Evolutionary conservation across 1,139 yeast species (phyloP).

Genomic region (Saccharomyces pastorianus): DNA sequence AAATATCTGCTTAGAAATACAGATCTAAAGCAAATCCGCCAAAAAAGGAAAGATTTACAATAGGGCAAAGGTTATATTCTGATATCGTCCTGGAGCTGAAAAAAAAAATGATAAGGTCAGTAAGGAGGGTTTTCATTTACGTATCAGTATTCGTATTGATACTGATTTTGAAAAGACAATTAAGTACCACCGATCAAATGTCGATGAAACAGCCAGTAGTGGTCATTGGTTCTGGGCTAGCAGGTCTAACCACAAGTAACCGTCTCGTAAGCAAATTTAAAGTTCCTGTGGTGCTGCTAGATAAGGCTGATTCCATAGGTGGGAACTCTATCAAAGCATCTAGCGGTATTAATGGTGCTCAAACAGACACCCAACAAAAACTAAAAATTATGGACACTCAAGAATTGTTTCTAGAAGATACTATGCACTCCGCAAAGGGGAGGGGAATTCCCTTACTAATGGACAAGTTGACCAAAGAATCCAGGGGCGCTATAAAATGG

Average conservation of each 20-base stretch:
- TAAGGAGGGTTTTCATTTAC: conserved; percentile 2
- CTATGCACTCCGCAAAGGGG: conserved; percentile 56
- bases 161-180: conserved; percentile 1
- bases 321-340: conserved; percentile 81
- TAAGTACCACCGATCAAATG: background rate
- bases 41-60: background rate
- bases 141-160: conserved; percentile 2
- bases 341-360: conserved; percentile 73
- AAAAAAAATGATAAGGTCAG: background rate
- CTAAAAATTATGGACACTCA: conserved; percentile 47
- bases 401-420: conserved; percentile 53
- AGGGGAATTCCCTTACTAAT: conserved; percentile 45
- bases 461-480: conserved; percentile 32
- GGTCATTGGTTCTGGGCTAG: conserved; percentile 73
- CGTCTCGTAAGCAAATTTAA: conserved; percentile 44
- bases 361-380: conserved; percentile 51
- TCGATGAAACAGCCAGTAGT: conserved; percentile 36
- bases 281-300: conserved; percentile 53
- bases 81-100: background rate
- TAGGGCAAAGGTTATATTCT: background rate
- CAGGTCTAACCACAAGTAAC: conserved; percentile 70
- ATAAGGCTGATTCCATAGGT: conserved; percentile 57
- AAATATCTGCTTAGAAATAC: background rate
- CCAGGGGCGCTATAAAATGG: conserved; percentile 65
- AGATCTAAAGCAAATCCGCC: background rate